Percentiles rank a stretch among this genome's conserved stretches.
Evolutionary conservation across 768 basidiomycete genomes (phyloP).

Genomic region (Suillus sp.): DNA sequence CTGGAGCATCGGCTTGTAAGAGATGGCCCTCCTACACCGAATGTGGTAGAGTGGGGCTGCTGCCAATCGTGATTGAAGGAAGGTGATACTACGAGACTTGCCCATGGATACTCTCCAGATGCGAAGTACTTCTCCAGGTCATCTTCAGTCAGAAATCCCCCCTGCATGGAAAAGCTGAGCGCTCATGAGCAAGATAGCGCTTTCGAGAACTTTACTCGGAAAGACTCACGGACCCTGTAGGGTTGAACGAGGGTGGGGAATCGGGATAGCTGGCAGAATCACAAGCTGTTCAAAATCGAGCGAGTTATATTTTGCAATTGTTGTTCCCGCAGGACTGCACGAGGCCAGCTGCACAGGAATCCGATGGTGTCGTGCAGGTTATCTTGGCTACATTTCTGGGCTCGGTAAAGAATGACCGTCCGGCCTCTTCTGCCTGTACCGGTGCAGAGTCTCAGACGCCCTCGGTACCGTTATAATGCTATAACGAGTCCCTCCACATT

Average conservation of each 20-base stretch:
- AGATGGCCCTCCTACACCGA: neutral
- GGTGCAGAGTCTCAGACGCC: neutral
- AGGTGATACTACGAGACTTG: neutral
- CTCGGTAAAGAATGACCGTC: constrained; percentile 6
- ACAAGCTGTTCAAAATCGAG: neutral
- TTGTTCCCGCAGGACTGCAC: constrained; percentile 8
- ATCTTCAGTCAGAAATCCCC: constrained; percentile 4
- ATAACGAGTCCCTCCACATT: neutral
- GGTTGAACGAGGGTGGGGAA: neutral
- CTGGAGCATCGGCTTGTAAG: neutral
- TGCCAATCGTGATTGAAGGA: neutral
- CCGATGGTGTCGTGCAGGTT: neutral
- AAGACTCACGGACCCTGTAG: neutral
- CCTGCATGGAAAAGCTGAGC: constrained; percentile 3
- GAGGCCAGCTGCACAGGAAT: constrained; percentile 9
- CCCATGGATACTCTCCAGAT: neutral
- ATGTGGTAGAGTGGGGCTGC: neutral
- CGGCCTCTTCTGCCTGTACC: constrained; percentile 4
- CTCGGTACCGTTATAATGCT: neutral
- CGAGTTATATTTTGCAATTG: constrained; percentile 4
- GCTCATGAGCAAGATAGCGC: neutral
- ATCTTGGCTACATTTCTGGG: constrained; percentile 1
- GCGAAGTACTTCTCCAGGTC: constrained; percentile 7
- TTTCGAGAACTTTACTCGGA: neutral
- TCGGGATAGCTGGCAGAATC: neutral